Evolutionary conservation across 192 early-diverging fungal species (phyloP), one percentile per base, ranked within the genome.

Genomic region (Umbelopsis isabellina): DNA sequence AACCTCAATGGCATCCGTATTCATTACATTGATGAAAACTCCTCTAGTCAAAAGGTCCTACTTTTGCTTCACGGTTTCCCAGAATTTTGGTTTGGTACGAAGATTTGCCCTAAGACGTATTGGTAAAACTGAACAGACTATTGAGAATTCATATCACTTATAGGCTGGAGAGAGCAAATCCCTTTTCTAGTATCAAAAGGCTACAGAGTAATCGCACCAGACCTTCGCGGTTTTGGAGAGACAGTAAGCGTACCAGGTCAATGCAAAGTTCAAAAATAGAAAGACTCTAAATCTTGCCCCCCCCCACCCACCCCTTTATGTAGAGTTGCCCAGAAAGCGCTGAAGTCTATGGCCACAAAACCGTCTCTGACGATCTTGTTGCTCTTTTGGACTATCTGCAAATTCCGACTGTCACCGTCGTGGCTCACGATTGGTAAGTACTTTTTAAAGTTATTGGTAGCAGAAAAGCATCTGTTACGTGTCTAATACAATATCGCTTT

Each of bases 371-470:
- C 23, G 88, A 91, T 72, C 23, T 93, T 37, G 74, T 72, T 18
- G 82, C 52, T 37, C 72, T 93, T 20, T 77, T 91, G 66, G 87
- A 91, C 67, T 79, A 85, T 51, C 66, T 89, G 67, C 68, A 80
- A 13, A 46, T 87, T 4, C 69, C 69, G 46, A 85, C 79, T 18
- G 85, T 84, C 12, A 83, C 85, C 8, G 79, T 87, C 23, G 55
- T 90, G 30, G 90, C 86, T 21, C 91, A 92, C 55, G 90, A 92
- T 75, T 92, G 89, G 89, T 80, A 77, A 61, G 61, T 48, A 15
- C 13, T 37, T 52, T 68, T 35, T 16, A 11, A 53, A 3, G 22
- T 48, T 21, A 35, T 49, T 11, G 1, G 35, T 10, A 22, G 8
- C 45, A 33, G 33, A 44, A 44, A 46, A 41, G 27, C 65, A 23